phyloP scores from a whole-genome alignment of 345 rosid species.

The Brassica napus region DNA sequence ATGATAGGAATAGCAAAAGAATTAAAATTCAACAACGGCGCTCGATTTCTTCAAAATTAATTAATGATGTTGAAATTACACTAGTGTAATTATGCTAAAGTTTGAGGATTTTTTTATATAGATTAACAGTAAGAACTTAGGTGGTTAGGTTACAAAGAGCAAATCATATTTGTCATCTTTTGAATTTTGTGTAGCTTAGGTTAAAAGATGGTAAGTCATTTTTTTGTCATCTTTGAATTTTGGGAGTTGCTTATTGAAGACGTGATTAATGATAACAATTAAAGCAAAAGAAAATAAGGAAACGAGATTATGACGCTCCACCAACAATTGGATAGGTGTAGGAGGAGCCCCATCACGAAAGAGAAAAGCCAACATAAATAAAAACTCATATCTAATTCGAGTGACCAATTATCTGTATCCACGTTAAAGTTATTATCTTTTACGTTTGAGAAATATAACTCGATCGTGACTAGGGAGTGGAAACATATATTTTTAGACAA shows the following conservation, averaged over 20 bases:
- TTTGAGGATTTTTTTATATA: no score
- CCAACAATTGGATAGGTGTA: conserved; percentile 5
- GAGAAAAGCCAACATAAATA: not conserved
- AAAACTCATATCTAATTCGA: not conserved
- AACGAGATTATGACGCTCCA: conserved; percentile 29
- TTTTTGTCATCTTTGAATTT: conserved; percentile 19
- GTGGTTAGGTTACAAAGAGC: not conserved
- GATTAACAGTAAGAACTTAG: not conserved
- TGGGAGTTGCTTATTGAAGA: conserved; percentile 11
- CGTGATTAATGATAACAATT: conserved; percentile 4
- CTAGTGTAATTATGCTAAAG: not conserved
- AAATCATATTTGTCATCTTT: conserved; percentile 5
- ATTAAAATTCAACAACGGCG: not conserved
- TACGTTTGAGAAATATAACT: not conserved
- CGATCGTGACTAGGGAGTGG: not conserved
- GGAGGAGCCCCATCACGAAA: conserved; percentile 30
- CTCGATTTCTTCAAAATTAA: not conserved
- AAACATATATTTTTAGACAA: not conserved
- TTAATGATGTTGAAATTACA: not conserved
- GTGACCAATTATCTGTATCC: not conserved
- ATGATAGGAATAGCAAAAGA: not conserved
- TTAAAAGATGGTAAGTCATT: not conserved
- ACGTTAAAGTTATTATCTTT: not conserved
- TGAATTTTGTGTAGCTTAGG: conserved; percentile 19
- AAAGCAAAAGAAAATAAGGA: conserved; percentile 15